Conservation (phyloP, 1,284 basidiomycete species). For the Trichosporon faecale region DNA sequence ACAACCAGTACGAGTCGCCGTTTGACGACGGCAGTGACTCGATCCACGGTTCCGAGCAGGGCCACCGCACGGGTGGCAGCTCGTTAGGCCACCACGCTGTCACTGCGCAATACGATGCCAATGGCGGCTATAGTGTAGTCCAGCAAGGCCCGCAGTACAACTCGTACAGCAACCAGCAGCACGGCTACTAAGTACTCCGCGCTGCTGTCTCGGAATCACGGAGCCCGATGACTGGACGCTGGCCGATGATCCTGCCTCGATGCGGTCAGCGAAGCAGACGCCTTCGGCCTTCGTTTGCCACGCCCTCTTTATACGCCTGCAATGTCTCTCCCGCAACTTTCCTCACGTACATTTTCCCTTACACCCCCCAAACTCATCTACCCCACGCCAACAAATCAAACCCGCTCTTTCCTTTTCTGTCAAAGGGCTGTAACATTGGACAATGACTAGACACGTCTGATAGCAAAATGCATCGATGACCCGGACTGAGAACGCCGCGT, state of each 20-base stretch:
- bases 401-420: constrained; percentile 6
- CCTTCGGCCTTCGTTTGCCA: background rate
- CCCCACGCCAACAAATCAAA: background rate
- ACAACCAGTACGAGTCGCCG: constrained; percentile 19
- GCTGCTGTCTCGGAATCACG: background rate
- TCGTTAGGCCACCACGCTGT: constrained; percentile 2
- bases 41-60: constrained; percentile 14
- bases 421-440: constrained; percentile 11
- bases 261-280: background rate
- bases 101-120: constrained; percentile 7
- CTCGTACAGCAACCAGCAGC: constrained; percentile 8
- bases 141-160: constrained; percentile 1
- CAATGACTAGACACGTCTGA: constrained; percentile 12
- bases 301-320: background rate
- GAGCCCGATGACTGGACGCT: background rate
- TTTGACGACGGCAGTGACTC: constrained; percentile 17
- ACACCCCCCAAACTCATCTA: background rate
- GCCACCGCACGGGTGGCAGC: constrained; percentile 12
- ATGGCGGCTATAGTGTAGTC: background rate
- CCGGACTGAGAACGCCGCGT: background rate
- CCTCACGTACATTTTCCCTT: background rate
- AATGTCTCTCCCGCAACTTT: background rate
- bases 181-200: constrained; percentile 6
- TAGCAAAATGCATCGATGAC: constrained; percentile 11
- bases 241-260: background rate